Base-by-base conservation (phyloP, 1,284 basidiomycete species). In the Leccinum huronense region DNA sequence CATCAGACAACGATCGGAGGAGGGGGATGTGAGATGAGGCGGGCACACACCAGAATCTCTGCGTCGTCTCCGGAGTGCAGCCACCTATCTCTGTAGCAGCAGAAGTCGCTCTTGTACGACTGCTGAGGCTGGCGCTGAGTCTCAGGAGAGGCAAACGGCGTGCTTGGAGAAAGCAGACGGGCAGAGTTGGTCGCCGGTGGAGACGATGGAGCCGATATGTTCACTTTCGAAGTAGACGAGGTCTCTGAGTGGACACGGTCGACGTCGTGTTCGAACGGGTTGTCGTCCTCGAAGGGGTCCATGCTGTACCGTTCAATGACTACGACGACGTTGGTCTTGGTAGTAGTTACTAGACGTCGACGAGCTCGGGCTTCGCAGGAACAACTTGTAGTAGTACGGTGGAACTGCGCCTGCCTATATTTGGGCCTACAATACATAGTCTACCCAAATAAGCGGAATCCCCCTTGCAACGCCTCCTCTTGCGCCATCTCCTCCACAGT, bases 21-120 rank as follows among this genome's bases (percentile, higher is more conserved):
- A 19, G 55, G 54, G 30, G n/a, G n/a, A 59, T 53, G 55, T 1
- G 10, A 61, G 65, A 51, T 1, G 10, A 61, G 65, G 53, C 62
- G 40, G 27, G 42, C 19, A 80, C 88, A 65, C 66, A 92, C 91
- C 79, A 85, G 72, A 70, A 94, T 89, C 78, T 93, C 91, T 23
- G 85, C 80, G 69, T 93, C 91, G 60, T 93, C 91, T 58, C 89
- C 90, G 0, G 87, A 90, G 76, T 93, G 91, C 67, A 94, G 73
- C 76, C 87, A 86, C 70, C 85, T 82, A 74, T 93, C 91, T 62
- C 88, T 81, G 48, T 80, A 75, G 70, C 91, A 93, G 72, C 90
- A 93, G 69, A 87, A 89, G 73, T 93, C 90, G 57, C 76, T 86
- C 81, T 90, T 92, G 77, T 78, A 80, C 40, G 78, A 75, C 59